These are phyloP conservation scores for Fagopyrum tataricum DNA, from an alignment of 148 eudicot species.

Conservation along the genomic window DNA sequence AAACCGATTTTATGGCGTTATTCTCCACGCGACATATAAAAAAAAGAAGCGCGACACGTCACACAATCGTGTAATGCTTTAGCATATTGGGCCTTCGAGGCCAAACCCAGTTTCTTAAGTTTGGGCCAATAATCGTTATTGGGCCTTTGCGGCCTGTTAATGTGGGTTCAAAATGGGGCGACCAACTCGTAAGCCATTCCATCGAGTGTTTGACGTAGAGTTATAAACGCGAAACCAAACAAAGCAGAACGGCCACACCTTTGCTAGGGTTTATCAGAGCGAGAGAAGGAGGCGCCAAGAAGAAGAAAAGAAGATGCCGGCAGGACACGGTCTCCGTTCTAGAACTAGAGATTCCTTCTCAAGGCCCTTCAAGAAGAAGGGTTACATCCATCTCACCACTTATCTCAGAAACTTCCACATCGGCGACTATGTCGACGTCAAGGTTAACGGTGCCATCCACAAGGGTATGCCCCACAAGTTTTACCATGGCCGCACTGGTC, in stretches of 20 bases:
- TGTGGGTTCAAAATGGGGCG: too few relatives aligned
- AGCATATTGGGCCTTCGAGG: too few relatives aligned
- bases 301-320: constrained; percentile 27
- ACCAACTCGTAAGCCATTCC: too few relatives aligned
- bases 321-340: constrained; percentile 37
- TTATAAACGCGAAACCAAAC: not conserved
- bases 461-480: constrained; percentile 52
- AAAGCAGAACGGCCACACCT: not conserved
- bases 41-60: too few relatives aligned
- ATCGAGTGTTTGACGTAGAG: too few relatives aligned
- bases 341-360: constrained; percentile 38
- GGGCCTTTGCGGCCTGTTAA: too few relatives aligned
- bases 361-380: constrained; percentile 32
- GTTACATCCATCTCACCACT: constrained; percentile 26
- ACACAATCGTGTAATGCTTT: too few relatives aligned
- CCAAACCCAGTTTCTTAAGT: too few relatives aligned
- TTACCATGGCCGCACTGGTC: constrained; percentile 52
- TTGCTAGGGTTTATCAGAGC: constrained; percentile 1
- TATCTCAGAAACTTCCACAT: constrained; percentile 32
- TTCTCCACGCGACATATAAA: too few relatives aligned
- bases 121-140: too few relatives aligned
- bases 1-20: too few relatives aligned
- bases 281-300: not conserved
- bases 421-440: constrained; percentile 42
- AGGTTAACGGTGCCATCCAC: constrained; percentile 46